A percentile compares a stretch with the other conserved stretches of the same genome.
These are phyloP conservation scores for Crithidia acanthocephali DNA, from an alignment of 208 protist genomes.

Conservation along the genomic window DNA sequence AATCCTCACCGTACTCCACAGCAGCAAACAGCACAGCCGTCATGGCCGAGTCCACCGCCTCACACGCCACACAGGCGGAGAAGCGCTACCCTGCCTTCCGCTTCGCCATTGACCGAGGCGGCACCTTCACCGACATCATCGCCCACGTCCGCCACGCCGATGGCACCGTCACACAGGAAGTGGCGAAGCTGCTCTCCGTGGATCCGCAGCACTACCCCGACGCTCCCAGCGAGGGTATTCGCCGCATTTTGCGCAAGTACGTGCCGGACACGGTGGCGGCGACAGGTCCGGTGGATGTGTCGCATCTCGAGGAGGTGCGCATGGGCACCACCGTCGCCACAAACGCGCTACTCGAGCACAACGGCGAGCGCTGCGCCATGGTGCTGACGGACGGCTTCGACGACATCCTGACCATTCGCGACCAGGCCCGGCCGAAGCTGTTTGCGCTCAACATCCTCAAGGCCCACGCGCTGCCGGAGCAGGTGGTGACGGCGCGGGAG, in stretches of 20 bases:
- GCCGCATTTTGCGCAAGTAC: slow-evolving; percentile 80
- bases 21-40: background rate
- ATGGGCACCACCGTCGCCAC: slow-evolving; percentile 98
- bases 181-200: slow-evolving; percentile 94
- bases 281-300: slow-evolving; percentile 63
- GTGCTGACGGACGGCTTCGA: slow-evolving; percentile 93
- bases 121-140: slow-evolving; percentile 97
- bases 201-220: slow-evolving; percentile 95
- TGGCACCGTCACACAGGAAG: slow-evolving; percentile 37
- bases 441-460: slow-evolving; percentile 94
- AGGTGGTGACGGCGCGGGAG: slow-evolving; percentile 86
- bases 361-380: slow-evolving; percentile 91
- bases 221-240: slow-evolving; percentile 96
- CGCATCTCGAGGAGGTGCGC: slow-evolving; percentile 88
- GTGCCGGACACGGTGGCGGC: slow-evolving; percentile 34
- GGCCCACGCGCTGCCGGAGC: slow-evolving; percentile 88
- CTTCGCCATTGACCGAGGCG: slow-evolving; percentile 94
- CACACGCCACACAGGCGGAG: background rate
- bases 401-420: slow-evolving; percentile 95
- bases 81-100: slow-evolving; percentile 45
- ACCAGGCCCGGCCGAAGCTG: slow-evolving; percentile 92
- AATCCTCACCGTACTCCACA: background rate
- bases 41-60: background rate
- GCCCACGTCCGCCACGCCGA: slow-evolving; percentile 57
- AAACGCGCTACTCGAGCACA: slow-evolving; percentile 96